Base-by-base conservation (phyloP, 2,329 filamentous ascomycete species). In the Xylariaceae sp. region DNA sequence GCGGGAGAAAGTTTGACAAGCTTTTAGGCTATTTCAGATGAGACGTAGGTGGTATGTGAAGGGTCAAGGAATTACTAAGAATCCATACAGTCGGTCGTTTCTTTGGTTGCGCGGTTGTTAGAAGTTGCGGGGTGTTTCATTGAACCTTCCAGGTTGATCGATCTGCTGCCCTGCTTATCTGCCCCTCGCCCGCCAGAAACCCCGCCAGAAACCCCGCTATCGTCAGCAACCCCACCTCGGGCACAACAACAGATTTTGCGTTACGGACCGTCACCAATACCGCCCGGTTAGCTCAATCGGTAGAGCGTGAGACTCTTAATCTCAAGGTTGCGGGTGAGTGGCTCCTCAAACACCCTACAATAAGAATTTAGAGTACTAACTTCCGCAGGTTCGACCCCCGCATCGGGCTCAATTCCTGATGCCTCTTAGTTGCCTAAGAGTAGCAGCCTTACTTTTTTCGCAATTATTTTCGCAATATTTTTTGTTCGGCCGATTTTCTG, bases 221-320 rank as follows among this genome's bases (percentile, higher is more conserved):
- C 12, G 35, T 11, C 35, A 9, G 3, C 3, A 12, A n/a, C 39
- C 39, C n/a, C 39, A 26, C 39, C 26, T 40, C 12, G 9, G 7
- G n/a, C 7, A 44, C 3, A 30, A 11, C 27, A 27, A 30, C n/a
- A 27, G 31, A 29, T 30, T 7, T 44, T 4, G 27, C 26, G 9
- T 19, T 27, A 44, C 27, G 7, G 8, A 11, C 31, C 26, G 6
- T 9, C 43, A 44, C 31, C 29, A 45, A 45, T 45, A 19, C 43
- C 32, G 76, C 76, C 76, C 73, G 76, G 77, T 76, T 83, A 83
- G 80, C 80, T 83, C 80, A 83, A 83, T 83, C 79, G 79, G 80
- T 85, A 85, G 83, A 85, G 81, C 82, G 81, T 85, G 77, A 84
- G 82, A 85, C 83, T 85, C 83, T 76, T 76, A 76, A 78, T 80